Percentiles rank a stretch among this genome's conserved stretches.
Evolutionary conservation across 208 protist genomes (phyloP).

Genomic region (Trypanosoma conorhini): DNA sequence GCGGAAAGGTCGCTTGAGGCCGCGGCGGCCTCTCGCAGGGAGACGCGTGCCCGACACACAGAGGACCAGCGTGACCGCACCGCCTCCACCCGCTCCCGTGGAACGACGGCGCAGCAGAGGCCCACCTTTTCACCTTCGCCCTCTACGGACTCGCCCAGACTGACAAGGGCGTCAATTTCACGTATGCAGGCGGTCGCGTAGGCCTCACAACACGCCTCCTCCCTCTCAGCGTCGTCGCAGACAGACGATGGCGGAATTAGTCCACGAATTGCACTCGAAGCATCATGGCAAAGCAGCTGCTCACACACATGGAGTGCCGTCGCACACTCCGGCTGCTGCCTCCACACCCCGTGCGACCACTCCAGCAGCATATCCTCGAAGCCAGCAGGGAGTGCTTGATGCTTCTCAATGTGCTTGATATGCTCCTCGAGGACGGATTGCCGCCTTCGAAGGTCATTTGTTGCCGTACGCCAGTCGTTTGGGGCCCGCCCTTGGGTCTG

Average conservation of each 20-base stretch:
- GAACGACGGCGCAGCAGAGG: slow-evolving; percentile 23
- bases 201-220: neutral
- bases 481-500: slow-evolving; percentile 34
- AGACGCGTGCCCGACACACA: neutral
- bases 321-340: slow-evolving; percentile 36
- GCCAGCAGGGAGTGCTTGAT: slow-evolving; percentile 20
- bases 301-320: slow-evolving; percentile 27
- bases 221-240: neutral
- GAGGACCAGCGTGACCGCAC: slow-evolving; percentile 3
- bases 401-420: slow-evolving; percentile 26
- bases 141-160: slow-evolving; percentile 1
- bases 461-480: slow-evolving; percentile 45
- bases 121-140: slow-evolving; percentile 20
- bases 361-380: slow-evolving; percentile 27
- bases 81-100: neutral
- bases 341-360: slow-evolving; percentile 41
- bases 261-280: neutral
- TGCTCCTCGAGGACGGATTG: slow-evolving; percentile 32
- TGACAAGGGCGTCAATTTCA: slow-evolving; percentile 10
- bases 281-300: slow-evolving; percentile 20
- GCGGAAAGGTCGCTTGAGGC: neutral
- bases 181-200: slow-evolving; percentile 1
- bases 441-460: slow-evolving; percentile 43
- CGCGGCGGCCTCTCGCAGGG: neutral
- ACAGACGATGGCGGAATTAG: neutral